phyloP scores from a whole-genome alignment of 768 basidiomycete genomes.

The Hortiboletus campestris region DNA sequence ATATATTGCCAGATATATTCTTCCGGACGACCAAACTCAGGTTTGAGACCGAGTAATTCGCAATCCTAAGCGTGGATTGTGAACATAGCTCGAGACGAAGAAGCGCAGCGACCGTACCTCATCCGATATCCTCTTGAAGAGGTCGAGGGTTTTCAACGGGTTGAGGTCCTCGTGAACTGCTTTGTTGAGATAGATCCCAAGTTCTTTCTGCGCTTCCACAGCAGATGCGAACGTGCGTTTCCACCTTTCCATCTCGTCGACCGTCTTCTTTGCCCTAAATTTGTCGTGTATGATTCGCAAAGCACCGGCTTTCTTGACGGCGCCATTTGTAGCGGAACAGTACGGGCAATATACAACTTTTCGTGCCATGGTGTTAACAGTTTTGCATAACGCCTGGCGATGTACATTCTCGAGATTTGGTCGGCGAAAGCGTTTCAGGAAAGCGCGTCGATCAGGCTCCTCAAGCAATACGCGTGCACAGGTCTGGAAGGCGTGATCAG shows the following conservation, averaged over 20 bases:
- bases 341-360: slow-evolving; percentile 92
- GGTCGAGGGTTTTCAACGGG: slow-evolving; percentile 86
- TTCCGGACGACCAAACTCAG: slow-evolving; percentile 87
- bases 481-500: slow-evolving; percentile 46
- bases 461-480: slow-evolving; percentile 91
- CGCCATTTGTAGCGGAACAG: slow-evolving; percentile 90
- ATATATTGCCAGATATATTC: slow-evolving; percentile 99
- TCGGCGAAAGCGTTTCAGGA: slow-evolving; percentile 86
- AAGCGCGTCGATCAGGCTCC: slow-evolving; percentile 80
- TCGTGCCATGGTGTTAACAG: slow-evolving; percentile 81
- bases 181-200: slow-evolving; percentile 81
- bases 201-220: slow-evolving; percentile 82
- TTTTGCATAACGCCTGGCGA: slow-evolving; percentile 76
- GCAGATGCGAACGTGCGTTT: slow-evolving; percentile 79
- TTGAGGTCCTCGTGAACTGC: slow-evolving; percentile 92
- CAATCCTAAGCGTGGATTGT: slow-evolving; percentile 65
- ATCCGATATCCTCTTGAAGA: slow-evolving; percentile 89
- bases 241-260: slow-evolving; percentile 85
- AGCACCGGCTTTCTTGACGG: slow-evolving; percentile 93
- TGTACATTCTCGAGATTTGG: slow-evolving; percentile 92
- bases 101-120: slow-evolving; percentile 51
- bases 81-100: background rate
- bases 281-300: slow-evolving; percentile 98
- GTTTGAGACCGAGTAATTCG: slow-evolving; percentile 89
- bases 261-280: slow-evolving; percentile 91